phyloP scores from a whole-genome alignment of 345 rosid species.

The Linum lewisii region DNA sequence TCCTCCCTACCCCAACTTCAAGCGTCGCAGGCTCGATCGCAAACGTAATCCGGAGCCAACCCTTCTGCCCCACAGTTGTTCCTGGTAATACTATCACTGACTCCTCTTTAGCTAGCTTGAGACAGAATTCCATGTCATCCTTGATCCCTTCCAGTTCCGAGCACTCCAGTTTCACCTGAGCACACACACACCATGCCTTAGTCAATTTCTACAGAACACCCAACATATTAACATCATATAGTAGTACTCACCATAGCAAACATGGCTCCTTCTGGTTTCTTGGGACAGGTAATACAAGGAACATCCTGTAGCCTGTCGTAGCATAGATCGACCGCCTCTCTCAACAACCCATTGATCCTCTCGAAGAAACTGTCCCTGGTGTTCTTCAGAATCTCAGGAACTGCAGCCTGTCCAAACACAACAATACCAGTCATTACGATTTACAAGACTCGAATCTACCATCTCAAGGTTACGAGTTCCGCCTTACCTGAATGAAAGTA shows the following conservation, averaged over 20 bases:
- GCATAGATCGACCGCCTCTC: conserved; percentile 29
- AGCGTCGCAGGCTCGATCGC: conserved; percentile 28
- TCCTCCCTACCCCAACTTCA: conserved; percentile 31
- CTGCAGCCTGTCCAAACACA: conserved; percentile 26
- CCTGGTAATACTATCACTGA: conserved; percentile 45
- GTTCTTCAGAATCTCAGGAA: conserved; percentile 36
- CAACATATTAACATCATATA: not conserved
- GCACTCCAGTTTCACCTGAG: conserved; percentile 38
- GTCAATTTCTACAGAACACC: no score
- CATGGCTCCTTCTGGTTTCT: conserved; percentile 42
- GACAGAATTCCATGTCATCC: conserved; percentile 57
- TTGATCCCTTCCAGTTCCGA: conserved; percentile 28
- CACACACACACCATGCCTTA: no score
- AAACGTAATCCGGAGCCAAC: conserved; percentile 41
- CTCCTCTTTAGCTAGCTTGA: conserved; percentile 53
- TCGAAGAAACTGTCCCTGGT: conserved; percentile 35
- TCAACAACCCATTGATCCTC: conserved; percentile 13
- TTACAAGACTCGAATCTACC: not conserved
- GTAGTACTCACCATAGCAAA: conserved; percentile 31
- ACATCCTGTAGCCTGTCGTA: conserved; percentile 32
- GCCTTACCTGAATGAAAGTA: conserved; percentile 48
- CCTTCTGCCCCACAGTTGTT: conserved; percentile 31
- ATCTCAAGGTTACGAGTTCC: no score
- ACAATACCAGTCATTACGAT: not conserved
- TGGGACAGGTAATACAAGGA: conserved; percentile 36